Conservation (phyloP, 352 stramenopile species). For the Globisporangium apiculatum region DNA sequence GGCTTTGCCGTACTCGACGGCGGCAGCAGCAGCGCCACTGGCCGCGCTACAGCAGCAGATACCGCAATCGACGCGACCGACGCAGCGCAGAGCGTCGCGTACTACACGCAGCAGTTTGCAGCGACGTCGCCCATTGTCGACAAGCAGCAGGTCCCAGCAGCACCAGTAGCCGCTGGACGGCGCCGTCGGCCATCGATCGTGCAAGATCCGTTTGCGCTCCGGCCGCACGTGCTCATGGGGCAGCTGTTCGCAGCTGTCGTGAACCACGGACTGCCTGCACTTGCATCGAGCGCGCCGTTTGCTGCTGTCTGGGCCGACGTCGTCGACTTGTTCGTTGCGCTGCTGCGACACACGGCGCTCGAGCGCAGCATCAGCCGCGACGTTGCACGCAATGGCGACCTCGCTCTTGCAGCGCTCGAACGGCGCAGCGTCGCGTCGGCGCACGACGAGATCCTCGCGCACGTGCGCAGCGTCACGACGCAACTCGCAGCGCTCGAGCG, state of each 20-base stretch:
- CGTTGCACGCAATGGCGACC: slow-evolving; percentile 6
- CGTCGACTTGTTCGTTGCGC: slow-evolving; percentile 40
- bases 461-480: slow-evolving; percentile 51
- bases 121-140: not conserved
- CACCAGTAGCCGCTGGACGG: slow-evolving; percentile 1
- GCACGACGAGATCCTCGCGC: slow-evolving; percentile 71
- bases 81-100: slow-evolving; percentile 23
- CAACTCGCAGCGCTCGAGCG: slow-evolving; percentile 37
- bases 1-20: slow-evolving; percentile 47
- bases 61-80: not conserved
- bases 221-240: slow-evolving; percentile 48
- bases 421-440: slow-evolving; percentile 50
- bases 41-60: not conserved
- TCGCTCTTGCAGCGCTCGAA: slow-evolving; percentile 47
- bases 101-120: slow-evolving; percentile 43
- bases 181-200: slow-evolving; percentile 42
- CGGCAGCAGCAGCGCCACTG: slow-evolving; percentile 4
- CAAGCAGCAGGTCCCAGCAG: not conserved
- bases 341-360: slow-evolving; percentile 44
- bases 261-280: slow-evolving; percentile 47
- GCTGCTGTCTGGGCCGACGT: slow-evolving; percentile 45
- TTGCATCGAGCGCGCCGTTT: slow-evolving; percentile 35
- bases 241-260: slow-evolving; percentile 59
- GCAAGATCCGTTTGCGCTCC: slow-evolving; percentile 51
- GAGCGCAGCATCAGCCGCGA: slow-evolving; percentile 14